These are phyloP conservation scores for Betula pendula DNA, from an alignment of 306 rosid species.

Conservation along the genomic window DNA sequence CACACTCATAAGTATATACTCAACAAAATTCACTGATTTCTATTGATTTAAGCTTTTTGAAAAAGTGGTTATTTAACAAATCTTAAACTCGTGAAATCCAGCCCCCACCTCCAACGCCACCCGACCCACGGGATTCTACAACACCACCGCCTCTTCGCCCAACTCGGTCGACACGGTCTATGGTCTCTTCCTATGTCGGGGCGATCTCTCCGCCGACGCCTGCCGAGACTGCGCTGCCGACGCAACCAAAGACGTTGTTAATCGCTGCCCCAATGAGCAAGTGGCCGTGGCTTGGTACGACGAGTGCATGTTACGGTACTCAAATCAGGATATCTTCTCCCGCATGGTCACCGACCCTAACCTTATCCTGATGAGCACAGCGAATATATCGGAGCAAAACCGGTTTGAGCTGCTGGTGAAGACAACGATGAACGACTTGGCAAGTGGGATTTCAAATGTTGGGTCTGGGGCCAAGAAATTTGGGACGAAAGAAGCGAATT, in stretches of 20 bases:
- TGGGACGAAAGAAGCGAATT: constrained; percentile 23
- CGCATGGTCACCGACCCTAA: neutral
- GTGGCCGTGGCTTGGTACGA: constrained; percentile 52
- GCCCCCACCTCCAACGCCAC: constrained; percentile 30
- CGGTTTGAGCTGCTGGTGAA: neutral
- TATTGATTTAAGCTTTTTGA: no score
- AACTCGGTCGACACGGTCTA: constrained; percentile 13
- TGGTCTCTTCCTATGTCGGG: constrained; percentile 53
- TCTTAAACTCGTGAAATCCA: no score
- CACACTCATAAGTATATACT: no score
- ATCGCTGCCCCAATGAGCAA: constrained; percentile 24
- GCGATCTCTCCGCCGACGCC: constrained; percentile 32
- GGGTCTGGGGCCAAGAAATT: constrained; percentile 25
- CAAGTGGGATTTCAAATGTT: neutral
- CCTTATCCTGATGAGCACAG: no score
- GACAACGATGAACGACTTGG: constrained; percentile 26
- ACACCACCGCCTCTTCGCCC: constrained; percentile 20
- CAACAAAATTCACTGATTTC: no score
- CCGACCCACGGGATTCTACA: constrained; percentile 34
- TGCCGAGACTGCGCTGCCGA: constrained; percentile 44
- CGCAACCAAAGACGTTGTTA: constrained; percentile 27
- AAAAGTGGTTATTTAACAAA: no score
- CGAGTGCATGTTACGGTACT: constrained; percentile 44
- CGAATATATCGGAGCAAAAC: neutral
- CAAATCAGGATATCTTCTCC: constrained; percentile 31